Conservation (phyloP, 2,329 filamentous ascomycete species). For the Diplodia scrobiculata region DNA sequence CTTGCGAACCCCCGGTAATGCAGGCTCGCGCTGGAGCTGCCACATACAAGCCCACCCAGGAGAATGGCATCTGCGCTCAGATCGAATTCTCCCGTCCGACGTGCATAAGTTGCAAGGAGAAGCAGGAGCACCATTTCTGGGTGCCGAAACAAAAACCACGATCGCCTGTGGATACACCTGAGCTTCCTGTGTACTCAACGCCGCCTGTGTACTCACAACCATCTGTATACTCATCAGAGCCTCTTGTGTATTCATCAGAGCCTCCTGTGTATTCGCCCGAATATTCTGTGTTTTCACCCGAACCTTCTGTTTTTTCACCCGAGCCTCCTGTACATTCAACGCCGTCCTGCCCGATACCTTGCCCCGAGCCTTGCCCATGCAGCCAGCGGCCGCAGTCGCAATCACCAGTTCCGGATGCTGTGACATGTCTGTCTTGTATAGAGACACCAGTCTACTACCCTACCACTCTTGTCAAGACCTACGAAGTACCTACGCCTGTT, state of each 20-base stretch:
- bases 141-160: neutral
- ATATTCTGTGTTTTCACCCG: no score
- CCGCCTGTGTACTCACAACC: neutral
- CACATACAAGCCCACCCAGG: neutral
- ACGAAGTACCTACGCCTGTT: neutral
- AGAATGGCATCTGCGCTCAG: neutral
- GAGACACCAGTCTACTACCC: neutral
- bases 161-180: neutral
- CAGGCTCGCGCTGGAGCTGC: constrained; percentile 7
- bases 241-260: no score
- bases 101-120: constrained; percentile 8
- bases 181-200: neutral
- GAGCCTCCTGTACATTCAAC: neutral
- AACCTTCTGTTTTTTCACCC: neutral
- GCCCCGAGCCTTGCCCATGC: neutral
- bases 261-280: no score
- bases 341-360: neutral
- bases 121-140: constrained; percentile 11
- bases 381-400: neutral
- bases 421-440: neutral
- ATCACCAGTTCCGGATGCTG: neutral
- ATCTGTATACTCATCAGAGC: no score
- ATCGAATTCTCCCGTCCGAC: neutral
- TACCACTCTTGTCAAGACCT: neutral
- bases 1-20: constrained; percentile 5